These are phyloP conservation scores for Drechslerella coelobrocha DNA, from an alignment of 2,329 filamentous ascomycete genomes.

Conservation along the genomic window DNA sequence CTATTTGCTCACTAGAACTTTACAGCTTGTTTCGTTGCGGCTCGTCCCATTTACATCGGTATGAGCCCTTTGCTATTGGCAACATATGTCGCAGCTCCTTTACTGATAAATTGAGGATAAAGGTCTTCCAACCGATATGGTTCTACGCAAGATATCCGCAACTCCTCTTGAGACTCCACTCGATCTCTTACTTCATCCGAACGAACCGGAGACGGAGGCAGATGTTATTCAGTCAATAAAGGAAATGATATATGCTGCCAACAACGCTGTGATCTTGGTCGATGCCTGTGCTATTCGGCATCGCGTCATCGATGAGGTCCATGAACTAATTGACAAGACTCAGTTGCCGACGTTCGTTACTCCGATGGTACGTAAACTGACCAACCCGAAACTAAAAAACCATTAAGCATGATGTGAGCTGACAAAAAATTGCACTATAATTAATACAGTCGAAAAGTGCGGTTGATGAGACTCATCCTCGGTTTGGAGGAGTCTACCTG, in stretches of 20 bases:
- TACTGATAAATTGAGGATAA: constrained; percentile 2
- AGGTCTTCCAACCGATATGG: constrained; percentile 81
- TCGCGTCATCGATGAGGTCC: constrained; percentile 73
- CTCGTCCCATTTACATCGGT: constrained; percentile 78
- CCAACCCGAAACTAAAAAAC: neutral
- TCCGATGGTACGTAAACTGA: constrained; percentile 72
- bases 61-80: neutral
- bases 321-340: constrained; percentile 74
- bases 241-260: constrained; percentile 73
- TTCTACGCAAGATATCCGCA: constrained; percentile 76
- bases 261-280: constrained; percentile 78
- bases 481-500: constrained; percentile 83
- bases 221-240: constrained; percentile 83
- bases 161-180: constrained; percentile 73
- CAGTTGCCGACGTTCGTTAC: constrained; percentile 83
- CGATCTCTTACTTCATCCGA: constrained; percentile 69
- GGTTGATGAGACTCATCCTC: constrained; percentile 76
- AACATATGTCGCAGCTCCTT: neutral
- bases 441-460: constrained; percentile 69
- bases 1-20: neutral
- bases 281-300: constrained; percentile 84
- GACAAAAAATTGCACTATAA: too few relatives aligned
- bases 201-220: constrained; percentile 74
- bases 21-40: constrained; percentile 67
- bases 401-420: too few relatives aligned